phyloP scores from a whole-genome alignment of 2,329 filamentous ascomycete species.

The Clarireedia hainanense region DNA sequence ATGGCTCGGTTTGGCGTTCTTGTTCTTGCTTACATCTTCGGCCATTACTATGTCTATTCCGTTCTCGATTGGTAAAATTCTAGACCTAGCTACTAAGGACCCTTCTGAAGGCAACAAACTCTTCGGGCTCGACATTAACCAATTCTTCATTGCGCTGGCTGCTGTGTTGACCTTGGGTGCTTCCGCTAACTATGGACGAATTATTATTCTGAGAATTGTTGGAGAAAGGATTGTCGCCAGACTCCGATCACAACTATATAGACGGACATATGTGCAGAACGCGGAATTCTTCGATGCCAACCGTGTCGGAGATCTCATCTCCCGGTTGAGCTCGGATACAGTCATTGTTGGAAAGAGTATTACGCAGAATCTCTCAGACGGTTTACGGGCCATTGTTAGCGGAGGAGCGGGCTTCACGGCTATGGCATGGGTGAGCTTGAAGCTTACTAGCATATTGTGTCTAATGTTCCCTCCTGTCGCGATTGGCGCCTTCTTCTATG shows the following conservation, averaged over 20 bases:
- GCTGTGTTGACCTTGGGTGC: slow-evolving; percentile 75
- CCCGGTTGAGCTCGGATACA: slow-evolving; percentile 88
- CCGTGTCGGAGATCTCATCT: slow-evolving; percentile 91
- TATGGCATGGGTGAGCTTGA: slow-evolving; percentile 93
- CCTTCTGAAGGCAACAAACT: slow-evolving; percentile 58
- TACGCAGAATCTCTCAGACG: slow-evolving; percentile 94
- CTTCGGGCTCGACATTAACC: slow-evolving; percentile 75
- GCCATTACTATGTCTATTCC: slow-evolving; percentile 93
- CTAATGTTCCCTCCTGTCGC: slow-evolving; percentile 88
- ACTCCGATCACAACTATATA: slow-evolving; percentile 81
- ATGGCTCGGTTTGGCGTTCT: slow-evolving; percentile 71
- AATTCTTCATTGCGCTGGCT: slow-evolving; percentile 81
- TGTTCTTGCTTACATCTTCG: slow-evolving; percentile 82
- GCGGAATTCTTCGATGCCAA: slow-evolving; percentile 99
- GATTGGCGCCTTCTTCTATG: slow-evolving; percentile 85
- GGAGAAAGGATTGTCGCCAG: slow-evolving; percentile 91
- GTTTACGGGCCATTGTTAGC: slow-evolving; percentile 83
- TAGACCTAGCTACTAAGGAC: slow-evolving; percentile 80
- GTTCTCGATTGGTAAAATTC: slow-evolving; percentile 90
- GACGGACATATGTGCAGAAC: slow-evolving; percentile 90
- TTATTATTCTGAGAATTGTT: slow-evolving; percentile 86
- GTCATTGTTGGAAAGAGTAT: slow-evolving; percentile 98
- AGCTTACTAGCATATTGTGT: slow-evolving; percentile 78
- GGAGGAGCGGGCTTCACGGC: slow-evolving; percentile 81
- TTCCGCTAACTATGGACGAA: slow-evolving; percentile 84